Base-by-base conservation (phyloP, 441 rosid species). In the Mallotus repandus region DNA sequence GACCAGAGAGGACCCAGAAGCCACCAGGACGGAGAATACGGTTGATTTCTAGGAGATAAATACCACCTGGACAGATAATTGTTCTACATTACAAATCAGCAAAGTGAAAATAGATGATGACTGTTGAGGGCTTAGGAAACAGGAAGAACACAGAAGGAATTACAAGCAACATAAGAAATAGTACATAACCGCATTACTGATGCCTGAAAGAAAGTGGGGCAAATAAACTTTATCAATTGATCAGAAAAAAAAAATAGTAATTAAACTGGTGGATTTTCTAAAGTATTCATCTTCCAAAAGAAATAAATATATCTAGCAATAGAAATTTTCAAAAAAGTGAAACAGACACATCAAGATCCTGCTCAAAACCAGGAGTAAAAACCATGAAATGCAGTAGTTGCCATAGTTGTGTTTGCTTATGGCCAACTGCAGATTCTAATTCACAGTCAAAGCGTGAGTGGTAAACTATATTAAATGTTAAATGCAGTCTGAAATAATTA, bases 1-100 rank as follows among this genome's bases (percentile, higher is more conserved):
- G 99, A 46, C 99, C 98, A 65, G 99, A 96, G 58, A 96, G 83
- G 71, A 96, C 96, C 99, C 99, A 96, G 78, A 96, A 96, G 14
- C 99, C 99, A 73, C 99, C 99, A 43, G 98, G 98, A 67, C 98
- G 95, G 69, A 96, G 92, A 58, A 93, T 88, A 52, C 99, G 89
- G 77, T 93, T 91, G 76, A 93, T 66, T 77, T 96, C 99, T 22
- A 89, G 76, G 60, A 96, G 97, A 84, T 96, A 96, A 66, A 96
- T 81, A 77, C 99, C 99, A 75, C 99, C 99, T 96, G 87, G 71
- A 57, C 76, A 64, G 35, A 80, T 32, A 58, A 55, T 38, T 73
- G 35, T 35, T 25, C 38, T 46, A 14, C 66, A 7, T 38, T 63
- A 55, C 61, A 38, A 50, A 73, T 48, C 64, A n/a, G 46, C 65